Conservation (phyloP, 345 rosid species). For the Lepidium aucheri region DNA sequence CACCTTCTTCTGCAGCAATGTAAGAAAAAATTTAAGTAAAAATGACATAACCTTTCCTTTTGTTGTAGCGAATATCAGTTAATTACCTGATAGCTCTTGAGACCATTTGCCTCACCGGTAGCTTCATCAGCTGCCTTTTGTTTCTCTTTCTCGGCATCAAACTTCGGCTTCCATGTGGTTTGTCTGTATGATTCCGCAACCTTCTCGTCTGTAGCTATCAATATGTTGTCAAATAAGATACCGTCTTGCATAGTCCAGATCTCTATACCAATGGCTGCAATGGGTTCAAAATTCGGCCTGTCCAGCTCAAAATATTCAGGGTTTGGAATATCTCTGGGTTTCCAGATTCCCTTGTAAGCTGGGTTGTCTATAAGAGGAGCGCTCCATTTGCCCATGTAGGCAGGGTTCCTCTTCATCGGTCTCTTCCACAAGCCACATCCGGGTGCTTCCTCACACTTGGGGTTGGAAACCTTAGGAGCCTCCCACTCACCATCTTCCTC, state of each 20-base stretch:
- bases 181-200: slow-evolving; percentile 39
- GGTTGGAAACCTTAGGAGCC: slow-evolving; percentile 65
- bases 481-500: slow-evolving; percentile 93
- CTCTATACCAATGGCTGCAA: slow-evolving; percentile 79
- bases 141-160: slow-evolving; percentile 56
- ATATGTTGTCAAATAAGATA: slow-evolving; percentile 57
- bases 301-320: slow-evolving; percentile 68
- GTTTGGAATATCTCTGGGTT: slow-evolving; percentile 69
- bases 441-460: slow-evolving; percentile 57
- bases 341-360: slow-evolving; percentile 77
- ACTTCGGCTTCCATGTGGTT: slow-evolving; percentile 58
- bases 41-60: neutral
- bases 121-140: slow-evolving; percentile 59
- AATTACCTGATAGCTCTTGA: slow-evolving; percentile 32
- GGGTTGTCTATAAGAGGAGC: slow-evolving; percentile 72
- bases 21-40: neutral
- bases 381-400: slow-evolving; percentile 77
- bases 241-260: slow-evolving; percentile 96
- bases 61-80: neutral
- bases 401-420: slow-evolving; percentile 65
- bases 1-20: slow-evolving; percentile 41
- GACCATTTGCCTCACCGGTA: slow-evolving; percentile 31
- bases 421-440: slow-evolving; percentile 86
- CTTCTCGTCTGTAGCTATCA: slow-evolving; percentile 59
- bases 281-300: slow-evolving; percentile 59